These are phyloP conservation scores for Monilinia vaccinii-corymbosi DNA, from an alignment of 2,329 filamentous ascomycete species.

Conservation along the genomic window DNA sequence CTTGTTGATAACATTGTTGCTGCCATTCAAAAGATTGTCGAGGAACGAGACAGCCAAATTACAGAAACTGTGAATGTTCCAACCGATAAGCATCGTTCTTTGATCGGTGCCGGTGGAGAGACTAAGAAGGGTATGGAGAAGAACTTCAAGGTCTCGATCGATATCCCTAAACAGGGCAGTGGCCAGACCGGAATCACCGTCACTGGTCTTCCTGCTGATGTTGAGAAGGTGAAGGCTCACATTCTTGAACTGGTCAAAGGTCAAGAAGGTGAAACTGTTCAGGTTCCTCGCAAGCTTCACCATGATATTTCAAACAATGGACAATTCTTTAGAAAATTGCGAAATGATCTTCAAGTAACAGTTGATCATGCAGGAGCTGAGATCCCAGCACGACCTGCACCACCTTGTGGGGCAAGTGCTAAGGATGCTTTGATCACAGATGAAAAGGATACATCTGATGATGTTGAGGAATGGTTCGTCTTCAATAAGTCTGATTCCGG, in stretches of 20 bases:
- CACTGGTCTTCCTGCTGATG: slow-evolving; percentile 65
- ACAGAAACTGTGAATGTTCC: slow-evolving; percentile 74
- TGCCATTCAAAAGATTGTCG: slow-evolving; percentile 71
- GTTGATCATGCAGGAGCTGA: slow-evolving; percentile 83
- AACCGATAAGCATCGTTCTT: slow-evolving; percentile 76
- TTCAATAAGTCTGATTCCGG: slow-evolving; percentile 50
- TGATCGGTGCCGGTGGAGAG: slow-evolving; percentile 90
- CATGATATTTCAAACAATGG: slow-evolving; percentile 81
- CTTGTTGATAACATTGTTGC: slow-evolving; percentile 84
- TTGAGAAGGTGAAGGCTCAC: slow-evolving; percentile 80
- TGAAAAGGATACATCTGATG: slow-evolving; percentile 54
- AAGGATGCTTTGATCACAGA: slow-evolving; percentile 89
- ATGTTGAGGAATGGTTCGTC: slow-evolving; percentile 75
- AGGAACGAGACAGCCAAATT: slow-evolving; percentile 75
- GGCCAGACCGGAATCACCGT: slow-evolving; percentile 81
- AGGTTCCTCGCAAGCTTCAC: slow-evolving; percentile 74
- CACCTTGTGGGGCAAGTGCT: slow-evolving; percentile 48
- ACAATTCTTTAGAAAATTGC: slow-evolving; percentile 84
- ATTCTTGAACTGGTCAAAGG: slow-evolving; percentile 72
- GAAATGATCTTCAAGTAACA: slow-evolving; percentile 77
- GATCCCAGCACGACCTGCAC: slow-evolving; percentile 58
- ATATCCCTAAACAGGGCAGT: slow-evolving; percentile 84
- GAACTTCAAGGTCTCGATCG: slow-evolving; percentile 76
- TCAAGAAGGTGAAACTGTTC: slow-evolving; percentile 79
- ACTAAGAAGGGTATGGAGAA: slow-evolving; percentile 76